Evolutionary conservation across 192 early-diverging fungal genomes (phyloP), one percentile per base, ranked within the genome.

Genomic region (Coemansia asiatica): DNA sequence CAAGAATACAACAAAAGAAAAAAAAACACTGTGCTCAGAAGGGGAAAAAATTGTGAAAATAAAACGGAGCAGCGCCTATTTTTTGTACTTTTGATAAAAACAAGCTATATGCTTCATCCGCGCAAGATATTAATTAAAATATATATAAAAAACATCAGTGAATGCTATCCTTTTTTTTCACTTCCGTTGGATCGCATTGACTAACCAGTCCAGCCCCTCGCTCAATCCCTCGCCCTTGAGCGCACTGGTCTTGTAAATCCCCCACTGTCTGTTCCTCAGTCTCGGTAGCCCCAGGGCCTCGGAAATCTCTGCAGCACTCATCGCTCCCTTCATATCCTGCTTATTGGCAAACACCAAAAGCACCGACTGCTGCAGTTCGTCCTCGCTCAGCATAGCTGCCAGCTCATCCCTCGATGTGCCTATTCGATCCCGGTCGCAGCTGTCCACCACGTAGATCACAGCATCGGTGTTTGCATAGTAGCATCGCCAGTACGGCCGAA

Each of bases 381-480:
- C 94, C 82, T 98, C 97, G 46, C 92, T 89, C 69, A 98, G 80
- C 95, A 98, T 97, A 12, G 90, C 84, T 65, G 89, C 85, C 69
- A 98, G 81, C 74, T 98, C 97, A 59, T 96, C 93, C 56, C 90
- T 88, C 56, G 90, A 88, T 27, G 90, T 92, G 36, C 84, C 83
- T 73, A 98, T 88, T 48, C 97, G 87, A 54, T 96, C 95, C 54
- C 89, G 84, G 71, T 98, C 97, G 27, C 89, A 86, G 68, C 89
- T 91, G 81, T 98, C 97, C 7, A 98, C 93, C 33, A 98, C 95
- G 72, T 97, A 98, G 63, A 98, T 97, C 31, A 98, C 90, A 16
- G 95, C 95, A 74, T 97, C 95, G n/a, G 95, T 97, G 83, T 97
- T 97, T 66, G 92, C 90, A 74, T 97, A 98, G 84, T 98, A 98